phyloP scores from a whole-genome alignment of 2,329 filamentous ascomycete genomes.

The Pseudogymnoascus sp. region DNA sequence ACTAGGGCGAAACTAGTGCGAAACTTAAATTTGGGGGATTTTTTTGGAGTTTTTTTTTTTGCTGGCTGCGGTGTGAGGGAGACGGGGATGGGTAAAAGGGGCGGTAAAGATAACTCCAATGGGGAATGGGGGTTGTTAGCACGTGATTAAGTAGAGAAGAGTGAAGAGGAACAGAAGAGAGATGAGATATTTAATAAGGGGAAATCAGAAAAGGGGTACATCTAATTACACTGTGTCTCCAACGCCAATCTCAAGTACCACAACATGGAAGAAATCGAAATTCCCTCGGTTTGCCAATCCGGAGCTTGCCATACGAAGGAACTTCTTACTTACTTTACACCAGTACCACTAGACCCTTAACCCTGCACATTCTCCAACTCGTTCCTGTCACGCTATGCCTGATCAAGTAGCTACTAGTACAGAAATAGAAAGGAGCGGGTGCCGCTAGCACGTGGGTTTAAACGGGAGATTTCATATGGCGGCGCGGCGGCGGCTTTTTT shows the following conservation, averaged over 20 bases:
- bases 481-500: not conserved
- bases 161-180: not conserved
- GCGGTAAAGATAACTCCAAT: not conserved
- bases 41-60: not conserved
- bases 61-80: not conserved
- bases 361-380: not conserved
- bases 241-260: not conserved
- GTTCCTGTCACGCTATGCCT: not conserved
- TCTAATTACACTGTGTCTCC: not conserved
- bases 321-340: too few relatives aligned
- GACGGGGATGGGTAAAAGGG: not conserved
- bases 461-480: constrained; percentile 11
- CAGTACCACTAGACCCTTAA: not conserved
- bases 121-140: not conserved
- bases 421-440: not conserved
- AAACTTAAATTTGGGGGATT: not conserved
- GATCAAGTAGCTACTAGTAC: not conserved
- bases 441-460: constrained; percentile 10
- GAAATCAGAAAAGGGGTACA: not conserved
- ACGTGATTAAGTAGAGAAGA: not conserved
- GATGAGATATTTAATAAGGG: not conserved
- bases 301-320: not conserved
- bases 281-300: not conserved
- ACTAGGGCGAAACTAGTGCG: not conserved
- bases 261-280: not conserved